These are phyloP conservation scores for Fraxinus platypoda DNA, from an alignment of 305 asterid species.

Conservation along the genomic window DNA sequence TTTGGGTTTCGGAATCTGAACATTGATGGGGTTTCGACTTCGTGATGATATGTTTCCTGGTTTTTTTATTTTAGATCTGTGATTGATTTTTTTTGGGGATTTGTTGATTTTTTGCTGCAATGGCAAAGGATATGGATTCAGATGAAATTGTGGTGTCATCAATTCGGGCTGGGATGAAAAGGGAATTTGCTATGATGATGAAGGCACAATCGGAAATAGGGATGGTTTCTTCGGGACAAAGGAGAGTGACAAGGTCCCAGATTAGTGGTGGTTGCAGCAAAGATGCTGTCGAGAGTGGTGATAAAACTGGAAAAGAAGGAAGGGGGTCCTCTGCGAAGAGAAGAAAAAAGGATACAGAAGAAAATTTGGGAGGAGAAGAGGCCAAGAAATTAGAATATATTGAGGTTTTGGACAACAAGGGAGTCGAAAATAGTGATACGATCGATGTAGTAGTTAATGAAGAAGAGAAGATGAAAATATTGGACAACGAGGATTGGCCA, in stretches of 20 bases:
- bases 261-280: slow-evolving; percentile 25
- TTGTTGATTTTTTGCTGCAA: slow-evolving; percentile 11
- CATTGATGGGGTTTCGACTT: background rate
- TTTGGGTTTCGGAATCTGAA: background rate
- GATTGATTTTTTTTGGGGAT: background rate
- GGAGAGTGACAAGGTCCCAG: slow-evolving; percentile 77
- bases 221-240: slow-evolving; percentile 40
- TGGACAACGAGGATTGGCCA: slow-evolving; percentile 12
- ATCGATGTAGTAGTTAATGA: slow-evolving; percentile 28
- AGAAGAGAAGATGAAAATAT: slow-evolving; percentile 21
- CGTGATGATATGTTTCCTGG: background rate
- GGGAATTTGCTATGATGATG: slow-evolving; percentile 72
- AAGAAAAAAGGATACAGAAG: slow-evolving; percentile 33
- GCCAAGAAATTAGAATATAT: slow-evolving; percentile 21
- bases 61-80: slow-evolving; percentile 22
- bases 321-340: slow-evolving; percentile 32
- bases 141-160: slow-evolving; percentile 56
- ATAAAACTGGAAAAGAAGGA: slow-evolving; percentile 19
- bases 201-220: background rate
- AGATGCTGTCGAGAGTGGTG: slow-evolving; percentile 25
- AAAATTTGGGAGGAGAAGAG: slow-evolving; percentile 5
- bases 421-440: slow-evolving; percentile 34
- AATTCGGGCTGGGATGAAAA: slow-evolving; percentile 72
- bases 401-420: slow-evolving; percentile 26
- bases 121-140: slow-evolving; percentile 48